Conservation (phyloP, 805 yeast species). For the Kuraishia molischiana region DNA sequence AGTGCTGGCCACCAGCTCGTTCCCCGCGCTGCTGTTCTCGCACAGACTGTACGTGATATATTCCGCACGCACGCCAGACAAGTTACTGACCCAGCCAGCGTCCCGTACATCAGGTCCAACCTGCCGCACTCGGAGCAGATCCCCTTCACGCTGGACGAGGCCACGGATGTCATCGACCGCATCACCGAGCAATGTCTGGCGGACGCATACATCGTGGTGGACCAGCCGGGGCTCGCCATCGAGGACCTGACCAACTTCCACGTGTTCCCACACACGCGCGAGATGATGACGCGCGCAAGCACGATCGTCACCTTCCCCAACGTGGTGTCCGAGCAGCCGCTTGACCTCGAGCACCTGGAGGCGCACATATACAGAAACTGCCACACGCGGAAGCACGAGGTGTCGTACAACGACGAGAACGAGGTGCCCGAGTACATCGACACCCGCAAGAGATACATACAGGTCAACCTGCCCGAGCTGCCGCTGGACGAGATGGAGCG, state of each 20-base stretch:
- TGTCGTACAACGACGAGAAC: slow-evolving; percentile 28
- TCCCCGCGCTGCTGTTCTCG: slow-evolving; percentile 19
- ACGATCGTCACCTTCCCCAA: slow-evolving; percentile 53
- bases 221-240: slow-evolving; percentile 40
- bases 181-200: slow-evolving; percentile 32
- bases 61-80: too few species aligned
- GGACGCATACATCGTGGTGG: slow-evolving; percentile 46
- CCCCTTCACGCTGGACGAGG: slow-evolving; percentile 18
- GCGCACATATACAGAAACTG: slow-evolving; percentile 37
- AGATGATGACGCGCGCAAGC: slow-evolving; percentile 45
- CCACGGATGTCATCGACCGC: slow-evolving; percentile 9
- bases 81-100: neutral
- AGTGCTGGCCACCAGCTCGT: slow-evolving; percentile 1
- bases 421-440: slow-evolving; percentile 52
- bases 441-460: slow-evolving; percentile 49
- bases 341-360: slow-evolving; percentile 35
- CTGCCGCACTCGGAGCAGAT: slow-evolving; percentile 18
- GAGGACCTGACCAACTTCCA: slow-evolving; percentile 33
- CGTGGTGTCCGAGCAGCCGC: slow-evolving; percentile 20
- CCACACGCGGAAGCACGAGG: slow-evolving; percentile 33
- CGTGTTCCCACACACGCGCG: slow-evolving; percentile 37
- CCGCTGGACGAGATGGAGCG: slow-evolving; percentile 21
- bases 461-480: slow-evolving; percentile 45
- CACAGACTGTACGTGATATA: slow-evolving; percentile 7
- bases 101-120: slow-evolving; percentile 19